Percentiles rank a stretch among this genome's conserved stretches.
Conservation (phyloP, 2,329 filamentous ascomycete genomes). For the Ophiostoma himal-ulmi region DNA sequence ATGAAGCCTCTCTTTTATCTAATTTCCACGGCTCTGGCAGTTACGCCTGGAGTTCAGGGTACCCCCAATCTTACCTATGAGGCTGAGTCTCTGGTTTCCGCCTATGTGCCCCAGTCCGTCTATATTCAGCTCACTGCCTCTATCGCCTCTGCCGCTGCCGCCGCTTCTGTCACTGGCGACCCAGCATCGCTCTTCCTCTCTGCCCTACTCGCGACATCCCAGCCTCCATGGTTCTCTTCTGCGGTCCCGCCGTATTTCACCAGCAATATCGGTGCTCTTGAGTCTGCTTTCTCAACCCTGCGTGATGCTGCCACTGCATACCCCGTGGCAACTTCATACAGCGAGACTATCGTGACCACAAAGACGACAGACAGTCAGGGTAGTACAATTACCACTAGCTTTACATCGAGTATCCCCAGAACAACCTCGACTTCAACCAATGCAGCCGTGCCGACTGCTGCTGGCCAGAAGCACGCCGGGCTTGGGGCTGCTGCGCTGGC, state of each 20-base stretch:
- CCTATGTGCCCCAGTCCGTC: slow-evolving; percentile 31
- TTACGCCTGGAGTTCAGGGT: not conserved
- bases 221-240: slow-evolving; percentile 26
- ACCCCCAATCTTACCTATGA: slow-evolving; percentile 28
- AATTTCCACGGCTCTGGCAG: not conserved
- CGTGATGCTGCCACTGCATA: slow-evolving; percentile 17
- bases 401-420: slow-evolving; percentile 25
- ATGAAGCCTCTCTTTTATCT: not conserved
- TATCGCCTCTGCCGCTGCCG: slow-evolving; percentile 25
- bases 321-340: slow-evolving; percentile 18
- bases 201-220: slow-evolving; percentile 28
- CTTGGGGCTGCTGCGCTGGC: slow-evolving; percentile 20
- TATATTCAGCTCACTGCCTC: slow-evolving; percentile 28
- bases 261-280: slow-evolving; percentile 21
- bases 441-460: slow-evolving; percentile 19
- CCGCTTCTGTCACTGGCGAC: slow-evolving; percentile 29
- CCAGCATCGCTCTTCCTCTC: slow-evolving; percentile 30
- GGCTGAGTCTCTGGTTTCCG: slow-evolving; percentile 29
- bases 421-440: slow-evolving; percentile 21
- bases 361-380: slow-evolving; percentile 29
- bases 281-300: slow-evolving; percentile 28
- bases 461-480: slow-evolving; percentile 4
- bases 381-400: slow-evolving; percentile 28
- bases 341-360: slow-evolving; percentile 25
- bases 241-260: slow-evolving; percentile 22